These are phyloP conservation scores for Boletellus ananas DNA, from an alignment of 768 basidiomycete genomes.

Conservation along the genomic window DNA sequence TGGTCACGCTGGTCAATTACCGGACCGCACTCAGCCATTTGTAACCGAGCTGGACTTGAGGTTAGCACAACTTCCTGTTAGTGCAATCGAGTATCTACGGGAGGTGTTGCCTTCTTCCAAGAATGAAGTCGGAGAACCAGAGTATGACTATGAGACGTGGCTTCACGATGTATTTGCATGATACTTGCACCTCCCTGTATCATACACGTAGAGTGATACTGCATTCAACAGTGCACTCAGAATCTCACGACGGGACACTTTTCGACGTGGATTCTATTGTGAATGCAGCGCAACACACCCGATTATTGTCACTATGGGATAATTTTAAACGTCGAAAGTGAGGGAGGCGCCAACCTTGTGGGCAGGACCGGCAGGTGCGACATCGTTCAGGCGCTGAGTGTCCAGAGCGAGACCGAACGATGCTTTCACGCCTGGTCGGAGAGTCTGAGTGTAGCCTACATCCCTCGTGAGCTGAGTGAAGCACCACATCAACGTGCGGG, in stretches of 20 bases:
- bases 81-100: slow-evolving; percentile 75
- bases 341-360: slow-evolving; percentile 84
- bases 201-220: neutral
- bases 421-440: slow-evolving; percentile 91
- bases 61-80: slow-evolving; percentile 71
- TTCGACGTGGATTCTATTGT: slow-evolving; percentile 12
- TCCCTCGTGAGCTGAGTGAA: slow-evolving; percentile 11
- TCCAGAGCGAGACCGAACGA: slow-evolving; percentile 94
- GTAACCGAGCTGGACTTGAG: slow-evolving; percentile 92
- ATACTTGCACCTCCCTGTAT: slow-evolving; percentile 2
- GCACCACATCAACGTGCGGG: neutral
- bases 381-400: slow-evolving; percentile 85
- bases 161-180: slow-evolving; percentile 73
- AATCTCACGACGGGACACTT: neutral
- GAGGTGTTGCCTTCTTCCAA: slow-evolving; percentile 68
- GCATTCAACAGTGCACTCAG: neutral
- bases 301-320: slow-evolving; percentile 17
- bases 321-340: slow-evolving; percentile 63
- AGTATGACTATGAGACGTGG: slow-evolving; percentile 83
- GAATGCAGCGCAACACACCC: slow-evolving; percentile 10
- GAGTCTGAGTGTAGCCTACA: slow-evolving; percentile 83
- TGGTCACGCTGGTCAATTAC: neutral
- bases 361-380: slow-evolving; percentile 55
- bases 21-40: slow-evolving; percentile 56
- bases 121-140: slow-evolving; percentile 56